Evolutionary conservation across 306 rosid species (phyloP), one percentile per base, ranked within the genome.

Genomic region (Citrullus mucosospermus): DNA sequence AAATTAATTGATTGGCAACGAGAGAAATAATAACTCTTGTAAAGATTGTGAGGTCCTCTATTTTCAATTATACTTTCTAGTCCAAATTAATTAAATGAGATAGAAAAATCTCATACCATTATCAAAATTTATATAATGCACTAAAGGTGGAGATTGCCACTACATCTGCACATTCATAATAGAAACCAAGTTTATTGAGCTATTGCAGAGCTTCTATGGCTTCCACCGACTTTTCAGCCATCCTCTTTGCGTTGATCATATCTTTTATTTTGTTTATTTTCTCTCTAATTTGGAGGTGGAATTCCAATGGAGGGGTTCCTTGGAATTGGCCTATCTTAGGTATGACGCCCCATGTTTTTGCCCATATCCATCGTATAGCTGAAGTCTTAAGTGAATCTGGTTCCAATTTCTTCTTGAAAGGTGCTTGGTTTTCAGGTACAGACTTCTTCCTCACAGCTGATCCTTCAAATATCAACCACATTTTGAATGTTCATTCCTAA

Each of bases 261-360:
- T 28, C 30, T 4, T 67, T 38, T 17, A 28, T 43, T 16, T 6
- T 22, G 11, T 6, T 67, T 5, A 16, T 38, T 67, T 38, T 18
- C 48, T 13, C 6, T 18, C 50, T 6, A 22, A 36, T 15, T 67
- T 15, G 16, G 25, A 36, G 8, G 10, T 5, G 44, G 9, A 36
- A 36, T 6, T 11, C 7, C 22, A 8, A 17, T 41, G 16, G n/a
- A 0, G 15, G n/a, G 0, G n/a, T 55, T 17, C 78, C 78, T 3
- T 53, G 48, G 48, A 79, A 88, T 11, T 88, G 81, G 75, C 89
- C 86, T 0, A 2, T 85, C 10, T 28, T 85, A 34, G 91, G 91
- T 18, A 85, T 85, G 89, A 30, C 85, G 10, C 87, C 89, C 1
- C 32, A 12, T 11, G 0, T 78, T 0, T 38, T 82, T 12, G 6